These are phyloP conservation scores for Sphaerulina musiva DNA, from an alignment of 2,329 filamentous ascomycete genomes.

Conservation along the genomic window DNA sequence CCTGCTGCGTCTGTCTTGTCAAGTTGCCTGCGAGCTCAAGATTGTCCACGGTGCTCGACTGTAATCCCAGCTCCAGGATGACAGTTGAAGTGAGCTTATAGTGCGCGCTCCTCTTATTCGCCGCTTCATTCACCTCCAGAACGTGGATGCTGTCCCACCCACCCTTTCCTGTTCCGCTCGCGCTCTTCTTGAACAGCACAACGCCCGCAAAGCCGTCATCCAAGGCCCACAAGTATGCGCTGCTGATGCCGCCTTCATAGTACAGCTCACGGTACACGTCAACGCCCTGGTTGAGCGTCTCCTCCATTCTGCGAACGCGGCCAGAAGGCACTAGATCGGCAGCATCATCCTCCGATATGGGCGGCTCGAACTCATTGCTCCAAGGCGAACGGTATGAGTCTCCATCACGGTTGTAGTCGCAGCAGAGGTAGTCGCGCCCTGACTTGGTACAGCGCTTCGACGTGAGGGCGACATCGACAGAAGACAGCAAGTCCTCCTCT, in stretches of 20 bases:
- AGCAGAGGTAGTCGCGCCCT: constrained; percentile 91
- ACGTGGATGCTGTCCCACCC: constrained; percentile 99
- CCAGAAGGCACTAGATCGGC: constrained; percentile 87
- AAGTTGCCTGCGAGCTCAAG: constrained; percentile 96
- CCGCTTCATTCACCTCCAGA: constrained; percentile 79
- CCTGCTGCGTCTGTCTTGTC: constrained; percentile 91
- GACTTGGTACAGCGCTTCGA: constrained; percentile 80
- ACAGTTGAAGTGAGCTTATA: constrained; percentile 98
- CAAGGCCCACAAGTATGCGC: constrained; percentile 96
- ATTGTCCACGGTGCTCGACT: constrained; percentile 62
- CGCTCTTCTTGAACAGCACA: constrained; percentile 89
- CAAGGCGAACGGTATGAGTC: constrained; percentile 98
- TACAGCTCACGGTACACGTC: constrained; percentile 96
- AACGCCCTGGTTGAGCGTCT: constrained; percentile 90
- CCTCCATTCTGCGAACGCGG: constrained; percentile 84
- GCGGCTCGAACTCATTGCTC: constrained; percentile 97
- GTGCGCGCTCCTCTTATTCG: constrained; percentile 76
- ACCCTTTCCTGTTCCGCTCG: constrained; percentile 25
- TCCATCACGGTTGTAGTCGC: constrained; percentile 99
- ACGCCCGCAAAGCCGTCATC: constrained; percentile 97
- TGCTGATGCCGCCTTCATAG: constrained; percentile 92
- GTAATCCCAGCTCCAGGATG: constrained; percentile 76
- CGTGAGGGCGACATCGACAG: constrained; percentile 89
- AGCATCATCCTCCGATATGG: constrained; percentile 62
- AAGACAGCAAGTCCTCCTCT: constrained; percentile 94